These are phyloP conservation scores for Desmodesmus armatus DNA, from an alignment of 139 green algal genomes.

Conservation along the genomic window DNA sequence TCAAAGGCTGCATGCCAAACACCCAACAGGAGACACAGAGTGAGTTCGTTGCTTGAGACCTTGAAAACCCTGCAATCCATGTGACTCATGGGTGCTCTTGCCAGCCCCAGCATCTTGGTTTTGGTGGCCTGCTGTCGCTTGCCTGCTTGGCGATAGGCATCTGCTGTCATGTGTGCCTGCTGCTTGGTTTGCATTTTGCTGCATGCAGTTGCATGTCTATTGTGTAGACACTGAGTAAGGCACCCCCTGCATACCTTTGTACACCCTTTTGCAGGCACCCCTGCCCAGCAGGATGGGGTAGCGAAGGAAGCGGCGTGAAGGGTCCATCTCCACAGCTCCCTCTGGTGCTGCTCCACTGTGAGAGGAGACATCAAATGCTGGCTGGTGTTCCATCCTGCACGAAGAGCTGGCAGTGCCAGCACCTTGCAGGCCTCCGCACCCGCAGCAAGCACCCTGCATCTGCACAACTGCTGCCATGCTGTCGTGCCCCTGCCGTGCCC, in stretches of 20 bases:
- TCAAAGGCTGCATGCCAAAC: conserved; percentile 46
- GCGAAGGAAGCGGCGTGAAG: too few species aligned
- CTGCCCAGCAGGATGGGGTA: conserved; percentile 44
- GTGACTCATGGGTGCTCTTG: neutral
- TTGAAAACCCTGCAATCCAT: neutral
- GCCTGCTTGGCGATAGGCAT: too few species aligned
- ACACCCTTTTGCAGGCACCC: conserved; percentile 44
- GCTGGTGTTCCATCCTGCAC: too few species aligned
- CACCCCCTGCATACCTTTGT: conserved; percentile 28
- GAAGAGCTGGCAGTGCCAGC: too few species aligned
- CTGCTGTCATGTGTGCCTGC: neutral
- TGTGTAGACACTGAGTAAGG: neutral
- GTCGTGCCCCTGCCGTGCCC: too few species aligned
- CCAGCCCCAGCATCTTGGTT: neutral
- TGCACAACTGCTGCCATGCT: too few species aligned
- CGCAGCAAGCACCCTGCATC: too few species aligned
- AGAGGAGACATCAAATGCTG: too few species aligned
- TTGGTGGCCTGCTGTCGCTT: neutral
- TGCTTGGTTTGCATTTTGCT: neutral
- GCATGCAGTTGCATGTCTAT: neutral
- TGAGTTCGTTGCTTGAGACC: too few species aligned
- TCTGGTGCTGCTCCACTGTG: too few species aligned
- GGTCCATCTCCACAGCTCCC: too few species aligned
- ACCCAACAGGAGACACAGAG: neutral
- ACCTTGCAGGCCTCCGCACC: too few species aligned